phyloP scores from a whole-genome alignment of 2,329 filamentous ascomycete species.

The Penicillium sp. region DNA sequence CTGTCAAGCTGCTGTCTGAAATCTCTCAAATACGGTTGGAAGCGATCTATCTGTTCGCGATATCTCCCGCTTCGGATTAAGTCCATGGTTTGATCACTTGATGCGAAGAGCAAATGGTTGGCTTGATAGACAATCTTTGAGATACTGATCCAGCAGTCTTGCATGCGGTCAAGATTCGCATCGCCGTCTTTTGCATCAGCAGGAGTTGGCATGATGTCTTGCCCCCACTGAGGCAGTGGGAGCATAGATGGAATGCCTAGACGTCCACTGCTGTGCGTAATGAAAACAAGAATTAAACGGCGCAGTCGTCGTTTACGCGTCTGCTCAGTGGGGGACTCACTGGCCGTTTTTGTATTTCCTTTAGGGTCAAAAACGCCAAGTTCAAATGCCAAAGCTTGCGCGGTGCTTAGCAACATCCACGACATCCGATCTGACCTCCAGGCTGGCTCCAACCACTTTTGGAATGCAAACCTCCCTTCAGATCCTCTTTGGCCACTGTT shows the following conservation, averaged over 20 bases:
- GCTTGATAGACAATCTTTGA: conserved; percentile 89
- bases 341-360: conserved; percentile 67
- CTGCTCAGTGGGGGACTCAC: conserved; percentile 58
- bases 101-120: conserved; percentile 85
- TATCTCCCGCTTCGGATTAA: conserved; percentile 87
- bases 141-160: conserved; percentile 91
- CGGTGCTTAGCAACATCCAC: conserved; percentile 94
- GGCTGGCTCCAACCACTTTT: conserved; percentile 94
- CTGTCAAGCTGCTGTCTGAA: conserved; percentile 83
- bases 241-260: conserved; percentile 94
- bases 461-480: conserved; percentile 76
- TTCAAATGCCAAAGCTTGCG: conserved; percentile 86
- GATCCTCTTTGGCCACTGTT: conserved; percentile 53
- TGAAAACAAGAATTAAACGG: conserved; percentile 83
- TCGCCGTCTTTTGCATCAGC: conserved; percentile 34
- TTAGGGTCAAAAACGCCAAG: conserved; percentile 93
- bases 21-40: conserved; percentile 73
- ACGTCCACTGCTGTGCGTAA: conserved; percentile 89
- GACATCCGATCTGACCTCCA: conserved; percentile 96
- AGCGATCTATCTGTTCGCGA: conserved; percentile 75
- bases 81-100: conserved; percentile 81
- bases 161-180: conserved; percentile 57
- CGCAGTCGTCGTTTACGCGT: conserved; percentile 82
- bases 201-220: conserved; percentile 38
- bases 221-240: conserved; percentile 55